Conservation (phyloP, 352 stramenopile species). For the Globisporangium emineosum region DNA sequence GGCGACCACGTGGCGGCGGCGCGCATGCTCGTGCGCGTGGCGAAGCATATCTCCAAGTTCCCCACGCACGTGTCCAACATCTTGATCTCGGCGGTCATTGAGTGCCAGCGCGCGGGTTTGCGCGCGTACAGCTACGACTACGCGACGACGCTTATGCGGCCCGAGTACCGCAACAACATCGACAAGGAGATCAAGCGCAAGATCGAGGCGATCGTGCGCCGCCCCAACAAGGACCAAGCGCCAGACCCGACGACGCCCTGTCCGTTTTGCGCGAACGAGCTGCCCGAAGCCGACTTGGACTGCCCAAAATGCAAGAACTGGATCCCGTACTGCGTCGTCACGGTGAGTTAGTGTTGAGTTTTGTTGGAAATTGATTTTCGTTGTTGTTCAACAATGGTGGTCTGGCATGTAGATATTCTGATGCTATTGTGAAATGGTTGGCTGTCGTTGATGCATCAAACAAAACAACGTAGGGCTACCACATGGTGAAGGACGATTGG, state of each 20-base stretch:
- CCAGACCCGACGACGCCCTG: constrained; percentile 72
- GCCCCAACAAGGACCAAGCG: constrained; percentile 87
- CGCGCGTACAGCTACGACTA: constrained; percentile 91
- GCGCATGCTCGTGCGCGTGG: constrained; percentile 88
- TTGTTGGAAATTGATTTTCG: not conserved
- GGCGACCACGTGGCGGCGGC: constrained; percentile 85
- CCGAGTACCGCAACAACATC: constrained; percentile 85
- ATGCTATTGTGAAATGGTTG: not conserved
- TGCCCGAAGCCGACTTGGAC: constrained; percentile 87
- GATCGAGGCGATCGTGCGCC: constrained; percentile 93
- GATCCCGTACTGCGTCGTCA: constrained; percentile 92
- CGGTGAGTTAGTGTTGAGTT: constrained; percentile 40
- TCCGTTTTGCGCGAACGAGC: constrained; percentile 74
- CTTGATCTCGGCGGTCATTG: constrained; percentile 92
- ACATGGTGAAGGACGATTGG: constrained; percentile 94
- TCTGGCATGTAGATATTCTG: not conserved
- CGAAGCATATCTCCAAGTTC: constrained; percentile 92
- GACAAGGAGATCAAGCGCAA: constrained; percentile 91
- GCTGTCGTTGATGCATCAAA: not conserved
- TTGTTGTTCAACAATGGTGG: not conserved
- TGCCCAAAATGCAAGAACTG: constrained; percentile 91
- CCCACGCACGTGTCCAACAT: constrained; percentile 89
- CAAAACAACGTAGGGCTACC: constrained; percentile 78
- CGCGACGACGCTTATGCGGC: constrained; percentile 88
- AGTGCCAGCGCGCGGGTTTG: constrained; percentile 90